A percentile compares a stretch with the other conserved stretches of the same genome.
Conservation (phyloP, 352 stramenopile genomes). For the Halophytophthora batemanensis region DNA sequence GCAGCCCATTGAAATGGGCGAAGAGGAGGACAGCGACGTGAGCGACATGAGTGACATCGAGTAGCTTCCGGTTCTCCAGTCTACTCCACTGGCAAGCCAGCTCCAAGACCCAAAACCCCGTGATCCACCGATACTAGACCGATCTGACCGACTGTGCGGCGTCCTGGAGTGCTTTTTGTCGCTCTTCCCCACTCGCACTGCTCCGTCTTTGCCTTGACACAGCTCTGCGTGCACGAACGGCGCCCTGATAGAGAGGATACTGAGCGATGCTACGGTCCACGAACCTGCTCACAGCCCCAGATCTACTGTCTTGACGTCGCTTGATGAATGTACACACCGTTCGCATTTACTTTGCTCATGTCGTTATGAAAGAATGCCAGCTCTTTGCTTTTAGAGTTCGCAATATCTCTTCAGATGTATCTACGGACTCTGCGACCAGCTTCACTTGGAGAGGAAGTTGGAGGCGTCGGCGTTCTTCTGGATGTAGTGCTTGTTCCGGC, state of each 20-base stretch:
- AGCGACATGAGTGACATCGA: conserved; percentile 85
- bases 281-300: no score
- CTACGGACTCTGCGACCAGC: no score
- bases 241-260: no score
- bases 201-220: not conserved
- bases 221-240: not conserved
- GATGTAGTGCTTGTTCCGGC: conserved; percentile 84
- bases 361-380: not conserved
- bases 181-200: not conserved
- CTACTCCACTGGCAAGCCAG: not conserved
- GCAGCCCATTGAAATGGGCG: conserved; percentile 70
- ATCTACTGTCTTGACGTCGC: not conserved
- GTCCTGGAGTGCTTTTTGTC: not conserved
- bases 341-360: conserved; percentile 19
- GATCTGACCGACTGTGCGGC: conserved; percentile 1
- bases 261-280: no score
- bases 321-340: conserved; percentile 18
- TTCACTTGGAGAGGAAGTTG: conserved; percentile 79
- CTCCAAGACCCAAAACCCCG: no score
- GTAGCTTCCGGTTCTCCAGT: no score
- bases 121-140: conserved; percentile 20
- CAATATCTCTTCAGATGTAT: conserved; percentile 28
- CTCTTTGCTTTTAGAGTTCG: conserved; percentile 4
- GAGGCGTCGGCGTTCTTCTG: conserved; percentile 70
- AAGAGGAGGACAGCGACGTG: conserved; percentile 76